A percentile compares a stretch with the other conserved stretches of the same genome.
These are phyloP conservation scores for Cinnamomum micranthum DNA, from an alignment of 164 flowering plant genomes.

Conservation along the genomic window DNA sequence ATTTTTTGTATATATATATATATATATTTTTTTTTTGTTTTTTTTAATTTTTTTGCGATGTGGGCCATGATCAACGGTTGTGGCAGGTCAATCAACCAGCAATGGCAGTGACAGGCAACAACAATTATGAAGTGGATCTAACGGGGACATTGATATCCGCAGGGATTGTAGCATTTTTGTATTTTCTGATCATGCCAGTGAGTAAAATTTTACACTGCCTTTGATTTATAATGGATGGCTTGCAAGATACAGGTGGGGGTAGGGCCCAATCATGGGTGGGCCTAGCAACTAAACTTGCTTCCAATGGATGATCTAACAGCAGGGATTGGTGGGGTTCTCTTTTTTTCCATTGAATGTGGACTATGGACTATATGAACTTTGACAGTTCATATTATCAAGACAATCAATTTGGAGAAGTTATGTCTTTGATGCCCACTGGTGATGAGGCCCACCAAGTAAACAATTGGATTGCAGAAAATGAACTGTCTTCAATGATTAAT, in stretches of 20 bases:
- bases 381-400: too few species aligned
- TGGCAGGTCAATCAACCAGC: conserved; percentile 69
- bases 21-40: background rate
- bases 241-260: background rate
- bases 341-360: too few species aligned
- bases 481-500: too few species aligned
- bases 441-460: too few species aligned
- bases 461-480: too few species aligned
- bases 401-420: background rate
- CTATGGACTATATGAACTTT: too few species aligned
- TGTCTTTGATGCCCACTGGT: background rate
- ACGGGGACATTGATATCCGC: conserved; percentile 33
- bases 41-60: too few species aligned
- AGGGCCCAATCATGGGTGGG: background rate
- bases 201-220: conserved; percentile 15
- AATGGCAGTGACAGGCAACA: conserved; percentile 72
- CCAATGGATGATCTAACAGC: too few species aligned
- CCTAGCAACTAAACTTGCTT: too few species aligned
- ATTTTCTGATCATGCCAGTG: conserved; percentile 70
- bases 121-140: conserved; percentile 48
- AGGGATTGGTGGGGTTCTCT: too few species aligned
- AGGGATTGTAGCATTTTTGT: conserved; percentile 51
- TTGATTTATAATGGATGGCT: background rate
- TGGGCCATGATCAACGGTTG: background rate
- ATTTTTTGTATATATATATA: background rate